Conservation (phyloP, 495 filamentous ascomycete species). For the Sporormia fimetaria region DNA sequence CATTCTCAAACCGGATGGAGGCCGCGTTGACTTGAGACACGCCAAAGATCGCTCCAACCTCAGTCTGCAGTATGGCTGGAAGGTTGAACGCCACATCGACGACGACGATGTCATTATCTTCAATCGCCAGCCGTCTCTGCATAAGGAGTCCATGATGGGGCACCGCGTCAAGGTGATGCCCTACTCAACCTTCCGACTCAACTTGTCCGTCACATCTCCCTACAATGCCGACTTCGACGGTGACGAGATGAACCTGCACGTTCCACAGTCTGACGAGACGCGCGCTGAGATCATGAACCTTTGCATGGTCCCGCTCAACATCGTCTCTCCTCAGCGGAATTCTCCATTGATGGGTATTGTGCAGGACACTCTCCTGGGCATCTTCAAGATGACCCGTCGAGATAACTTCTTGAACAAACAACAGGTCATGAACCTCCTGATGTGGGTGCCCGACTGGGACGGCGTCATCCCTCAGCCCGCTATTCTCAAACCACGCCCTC, state of each 20-base stretch:
- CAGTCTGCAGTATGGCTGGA: slow-evolving; percentile 89
- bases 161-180: slow-evolving; percentile 97
- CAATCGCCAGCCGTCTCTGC: slow-evolving; percentile 95
- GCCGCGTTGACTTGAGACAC: slow-evolving; percentile 86
- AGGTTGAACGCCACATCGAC: slow-evolving; percentile 89
- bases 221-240: slow-evolving; percentile 99
- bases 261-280: slow-evolving; percentile 92
- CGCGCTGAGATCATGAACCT: slow-evolving; percentile 85
- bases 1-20: slow-evolving; percentile 82
- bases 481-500: slow-evolving; percentile 78
- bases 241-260: slow-evolving; percentile 99
- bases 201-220: slow-evolving; percentile 91
- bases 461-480: slow-evolving; percentile 83
- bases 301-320: slow-evolving; percentile 92
- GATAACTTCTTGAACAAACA: slow-evolving; percentile 85
- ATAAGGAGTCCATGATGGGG: slow-evolving; percentile 99
- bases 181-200: slow-evolving; percentile 94
- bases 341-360: slow-evolving; percentile 98
- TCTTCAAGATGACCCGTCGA: slow-evolving; percentile 90
- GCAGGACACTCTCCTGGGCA: slow-evolving; percentile 90
- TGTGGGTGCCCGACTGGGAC: slow-evolving; percentile 98
- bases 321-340: slow-evolving; percentile 96
- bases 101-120: slow-evolving; percentile 98
- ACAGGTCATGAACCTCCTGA: slow-evolving; percentile 84
- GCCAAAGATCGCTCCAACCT: slow-evolving; percentile 74